A percentile compares a stretch with the other conserved stretches of the same genome.
phyloP scores from a whole-genome alignment of 164 flowering plant genomes.

The Litsea cubeba region DNA sequence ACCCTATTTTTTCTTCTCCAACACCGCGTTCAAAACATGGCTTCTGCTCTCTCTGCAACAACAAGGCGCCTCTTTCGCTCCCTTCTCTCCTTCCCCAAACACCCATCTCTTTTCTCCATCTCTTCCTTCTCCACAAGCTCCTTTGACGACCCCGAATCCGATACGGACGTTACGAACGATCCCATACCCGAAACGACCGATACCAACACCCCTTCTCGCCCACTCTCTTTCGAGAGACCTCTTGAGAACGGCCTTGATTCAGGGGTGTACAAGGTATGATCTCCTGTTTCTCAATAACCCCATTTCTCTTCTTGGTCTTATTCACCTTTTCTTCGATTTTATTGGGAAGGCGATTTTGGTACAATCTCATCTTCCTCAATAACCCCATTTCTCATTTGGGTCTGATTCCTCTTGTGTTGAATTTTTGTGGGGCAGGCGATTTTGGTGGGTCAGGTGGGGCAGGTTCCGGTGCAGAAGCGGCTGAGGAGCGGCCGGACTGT shows the following conservation, averaged over 20 bases:
- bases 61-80: slow-evolving; percentile 34
- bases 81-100: slow-evolving; percentile 24
- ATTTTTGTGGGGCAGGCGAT: slow-evolving; percentile 54
- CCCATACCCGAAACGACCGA: slow-evolving; percentile 18
- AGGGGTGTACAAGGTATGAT: slow-evolving; percentile 74
- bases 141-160: not conserved
- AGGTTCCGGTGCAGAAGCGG: slow-evolving; percentile 72
- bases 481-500: slow-evolving; percentile 63
- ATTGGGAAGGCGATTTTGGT: not conserved
- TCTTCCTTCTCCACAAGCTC: not conserved
- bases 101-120: slow-evolving; percentile 16
- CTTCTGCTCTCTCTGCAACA: slow-evolving; percentile 13
- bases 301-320: not conserved
- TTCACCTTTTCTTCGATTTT: not conserved
- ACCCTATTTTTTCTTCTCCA: not conserved
- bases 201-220: slow-evolving; percentile 9
- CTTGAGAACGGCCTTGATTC: slow-evolving; percentile 67
- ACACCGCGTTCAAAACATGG: not conserved
- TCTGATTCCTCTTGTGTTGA: not conserved
- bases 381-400: not conserved
- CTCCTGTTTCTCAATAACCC: not conserved
- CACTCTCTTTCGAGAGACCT: slow-evolving; percentile 23
- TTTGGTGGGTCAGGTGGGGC: slow-evolving; percentile 84
- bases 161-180: slow-evolving; percentile 13
- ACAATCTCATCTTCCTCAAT: not conserved